Conservation (phyloP, 2,329 filamentous ascomycete genomes). For the Penicillium vulpinum region DNA sequence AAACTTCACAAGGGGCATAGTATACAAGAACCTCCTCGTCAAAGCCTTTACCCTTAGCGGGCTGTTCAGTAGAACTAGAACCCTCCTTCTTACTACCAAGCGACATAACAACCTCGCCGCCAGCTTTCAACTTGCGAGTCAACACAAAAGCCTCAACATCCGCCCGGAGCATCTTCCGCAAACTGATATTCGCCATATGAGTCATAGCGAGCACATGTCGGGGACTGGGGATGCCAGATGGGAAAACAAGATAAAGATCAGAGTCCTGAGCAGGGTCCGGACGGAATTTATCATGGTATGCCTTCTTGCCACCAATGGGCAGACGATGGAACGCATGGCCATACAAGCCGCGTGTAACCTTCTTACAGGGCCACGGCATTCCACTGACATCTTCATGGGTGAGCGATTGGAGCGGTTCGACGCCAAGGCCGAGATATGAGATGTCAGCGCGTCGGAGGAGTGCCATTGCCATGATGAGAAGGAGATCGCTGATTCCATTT, state of each 20-base stretch:
- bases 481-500: conserved; percentile 41
- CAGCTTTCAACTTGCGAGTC: background rate
- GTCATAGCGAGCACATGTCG: conserved; percentile 36
- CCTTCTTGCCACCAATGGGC: conserved; percentile 42
- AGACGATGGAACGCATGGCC: conserved; percentile 34
- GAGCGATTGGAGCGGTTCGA: conserved; percentile 38
- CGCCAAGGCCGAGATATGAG: conserved; percentile 42
- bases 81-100: background rate
- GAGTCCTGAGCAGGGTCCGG: conserved; percentile 36
- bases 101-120: background rate
- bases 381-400: conserved; percentile 31
- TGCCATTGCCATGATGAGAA: conserved; percentile 42
- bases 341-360: conserved; percentile 34
- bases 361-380: conserved; percentile 29
- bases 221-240: conserved; percentile 32
- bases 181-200: conserved; percentile 43
- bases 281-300: conserved; percentile 43
- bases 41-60: background rate
- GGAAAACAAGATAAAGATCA: conserved; percentile 40
- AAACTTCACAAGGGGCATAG: background rate
- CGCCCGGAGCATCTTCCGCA: conserved; percentile 27
- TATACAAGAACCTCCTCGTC: background rate
- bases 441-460: conserved; percentile 35
- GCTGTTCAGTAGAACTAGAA: too few species aligned
- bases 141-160: background rate